phyloP scores from a whole-genome alignment of 2,329 filamentous ascomycete genomes.

The Aureobasidium sp. region DNA sequence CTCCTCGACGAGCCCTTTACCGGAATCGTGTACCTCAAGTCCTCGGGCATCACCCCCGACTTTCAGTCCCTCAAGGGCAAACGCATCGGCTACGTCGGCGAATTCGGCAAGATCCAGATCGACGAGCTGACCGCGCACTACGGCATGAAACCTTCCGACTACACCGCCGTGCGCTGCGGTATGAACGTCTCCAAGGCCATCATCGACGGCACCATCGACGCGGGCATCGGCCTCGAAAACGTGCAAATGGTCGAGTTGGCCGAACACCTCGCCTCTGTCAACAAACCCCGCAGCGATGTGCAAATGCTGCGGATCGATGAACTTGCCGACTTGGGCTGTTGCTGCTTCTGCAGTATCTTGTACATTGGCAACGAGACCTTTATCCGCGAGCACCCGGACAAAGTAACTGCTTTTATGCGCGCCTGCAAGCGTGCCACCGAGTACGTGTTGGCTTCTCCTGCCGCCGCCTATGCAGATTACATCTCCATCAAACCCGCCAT shows the following conservation, averaged over 20 bases:
- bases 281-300: conserved; percentile 59
- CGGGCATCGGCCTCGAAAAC: conserved; percentile 71
- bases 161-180: conserved; percentile 69
- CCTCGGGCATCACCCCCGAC: conserved; percentile 66
- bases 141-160: conserved; percentile 64
- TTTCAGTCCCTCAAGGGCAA: conserved; percentile 70
- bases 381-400: conserved; percentile 57
- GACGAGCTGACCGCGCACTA: conserved; percentile 74
- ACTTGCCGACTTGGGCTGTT: conserved; percentile 71
- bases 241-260: conserved; percentile 78
- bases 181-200: conserved; percentile 78
- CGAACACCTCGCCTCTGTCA: conserved; percentile 69
- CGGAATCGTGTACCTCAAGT: conserved; percentile 69
- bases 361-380: conserved; percentile 74
- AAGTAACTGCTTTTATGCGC: conserved; percentile 60
- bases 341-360: conserved; percentile 76
- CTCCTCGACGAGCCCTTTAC: conserved; percentile 76
- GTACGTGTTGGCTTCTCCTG: conserved; percentile 58
- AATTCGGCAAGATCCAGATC: conserved; percentile 78
- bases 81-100: conserved; percentile 71
- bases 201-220: conserved; percentile 64
- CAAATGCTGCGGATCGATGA: conserved; percentile 78
- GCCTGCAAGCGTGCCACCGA: conserved; percentile 71
- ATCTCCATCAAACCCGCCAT: conserved; percentile 66
- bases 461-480: conserved; percentile 60